Base-by-base conservation (phyloP, 2,329 filamentous ascomycete genomes). In the Zasmidium cellare region DNA sequence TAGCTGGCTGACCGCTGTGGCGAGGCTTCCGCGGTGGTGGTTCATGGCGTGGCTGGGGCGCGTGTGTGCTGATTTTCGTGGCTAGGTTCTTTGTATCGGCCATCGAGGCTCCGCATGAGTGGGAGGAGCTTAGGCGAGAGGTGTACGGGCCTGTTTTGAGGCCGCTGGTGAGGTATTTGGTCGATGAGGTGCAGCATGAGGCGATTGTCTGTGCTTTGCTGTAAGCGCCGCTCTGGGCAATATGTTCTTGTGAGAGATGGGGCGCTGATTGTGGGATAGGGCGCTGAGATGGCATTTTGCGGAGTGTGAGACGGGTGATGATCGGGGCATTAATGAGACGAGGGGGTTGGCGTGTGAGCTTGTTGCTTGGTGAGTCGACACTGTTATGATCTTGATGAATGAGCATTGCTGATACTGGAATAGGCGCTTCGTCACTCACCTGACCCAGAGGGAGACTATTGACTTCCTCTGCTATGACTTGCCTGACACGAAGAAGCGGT, bases 311-410 rank as follows among this genome's bases (percentile, higher is more conserved):
- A 79, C 79, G 49, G 80, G 82, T 51, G 79, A 80, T 52, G 82
- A 88, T 57, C 84, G 84, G 58, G 85, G 86, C 3, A 75, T 92
- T 28, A 84, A 86, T 57, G 83, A 88, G 57, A 84, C 88, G 14
- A 82, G 89, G 54, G 88, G 87, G 19, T 84, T 85, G 69, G 89
- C 88, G 24, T 92, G 89, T 69, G 90, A 93, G 76, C 89, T 91
- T 60, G 88, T 91, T 14, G 90, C 90, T 38, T 92, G 89, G 64
- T 60, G 45, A 53, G 61, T 41, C 18, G 2, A n/a, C n/a, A n/a
- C 47, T 31, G 24, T 16, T 12, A 48, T 19, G 19, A 48, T 7
- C 14, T 7, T 31, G 7, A 3, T 20, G 46, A 47, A 31, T 5
- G 19, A 5, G n/a, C 3, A 51, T 18, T 31, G 48, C 55, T 50